Percentiles rank a stretch among this genome's conserved stretches.
These are phyloP conservation scores for Rhizophora apiculata DNA, from an alignment of 345 rosid species.

Conservation along the genomic window DNA sequence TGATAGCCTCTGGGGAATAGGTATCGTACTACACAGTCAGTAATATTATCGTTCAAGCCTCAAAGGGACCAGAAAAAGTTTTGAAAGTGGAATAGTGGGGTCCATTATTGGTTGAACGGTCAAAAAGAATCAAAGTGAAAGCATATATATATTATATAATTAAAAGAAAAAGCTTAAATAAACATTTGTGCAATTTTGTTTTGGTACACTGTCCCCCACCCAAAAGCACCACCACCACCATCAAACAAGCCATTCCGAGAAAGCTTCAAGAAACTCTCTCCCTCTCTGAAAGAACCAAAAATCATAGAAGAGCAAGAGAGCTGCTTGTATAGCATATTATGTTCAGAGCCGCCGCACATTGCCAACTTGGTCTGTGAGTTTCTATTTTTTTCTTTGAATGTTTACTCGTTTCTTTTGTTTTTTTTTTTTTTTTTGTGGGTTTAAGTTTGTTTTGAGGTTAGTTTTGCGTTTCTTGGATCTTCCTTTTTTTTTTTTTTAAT, in stretches of 20 bases:
- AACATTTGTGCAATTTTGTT: constrained; percentile 31
- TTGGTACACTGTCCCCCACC: constrained; percentile 22
- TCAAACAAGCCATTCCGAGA: not conserved
- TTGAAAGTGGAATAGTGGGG: constrained; percentile 24
- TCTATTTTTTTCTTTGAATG: not conserved
- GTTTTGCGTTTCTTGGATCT: too few relatives aligned
- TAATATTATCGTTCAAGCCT: not conserved
- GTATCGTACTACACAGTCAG: not conserved
- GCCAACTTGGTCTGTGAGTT: constrained; percentile 23
- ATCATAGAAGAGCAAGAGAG: not conserved
- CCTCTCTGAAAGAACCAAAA: not conserved
- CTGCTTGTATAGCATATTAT: not conserved
- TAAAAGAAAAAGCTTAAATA: constrained; percentile 7
- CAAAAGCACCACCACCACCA: not conserved
- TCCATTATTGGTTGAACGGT: constrained; percentile 45
- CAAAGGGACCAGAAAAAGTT: constrained; percentile 17
- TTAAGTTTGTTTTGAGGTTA: too few relatives aligned
- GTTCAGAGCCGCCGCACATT: not conserved
- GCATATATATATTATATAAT: not conserved
- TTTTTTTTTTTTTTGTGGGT: not conserved
- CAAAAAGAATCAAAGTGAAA: constrained; percentile 39
- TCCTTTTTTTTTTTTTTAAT: too few relatives aligned
- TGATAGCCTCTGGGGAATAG: not conserved
- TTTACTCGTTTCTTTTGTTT: not conserved
- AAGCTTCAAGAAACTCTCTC: constrained; percentile 12